Evolutionary conservation across 352 stramenopile genomes (phyloP).

Genomic region (Pelagophyceae sp.): DNA sequence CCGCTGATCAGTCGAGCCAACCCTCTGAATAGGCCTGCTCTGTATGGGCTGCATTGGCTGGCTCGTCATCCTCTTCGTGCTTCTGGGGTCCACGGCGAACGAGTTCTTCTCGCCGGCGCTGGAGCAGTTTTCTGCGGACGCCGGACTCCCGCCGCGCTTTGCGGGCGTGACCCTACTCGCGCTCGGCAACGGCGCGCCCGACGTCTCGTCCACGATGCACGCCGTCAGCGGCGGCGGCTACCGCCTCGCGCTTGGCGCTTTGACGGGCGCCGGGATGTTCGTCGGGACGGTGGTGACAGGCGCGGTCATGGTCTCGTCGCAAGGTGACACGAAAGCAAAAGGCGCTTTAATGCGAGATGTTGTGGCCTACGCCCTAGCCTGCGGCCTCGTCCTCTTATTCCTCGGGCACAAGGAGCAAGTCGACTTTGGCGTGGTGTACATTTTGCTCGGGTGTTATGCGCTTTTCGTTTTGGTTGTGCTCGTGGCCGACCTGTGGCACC

Average conservation of each 20-base stretch:
- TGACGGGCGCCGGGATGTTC: conserved; percentile 89
- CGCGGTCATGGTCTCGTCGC: conserved; percentile 59
- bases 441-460: conserved; percentile 51
- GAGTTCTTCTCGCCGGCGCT: conserved; percentile 93
- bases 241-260: conserved; percentile 73
- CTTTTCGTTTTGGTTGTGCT: conserved; percentile 59
- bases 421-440: conserved; percentile 18
- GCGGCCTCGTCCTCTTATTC: conserved; percentile 40
- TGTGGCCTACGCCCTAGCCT: conserved; percentile 38
- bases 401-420: conserved; percentile 30
- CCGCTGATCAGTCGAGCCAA: too few species aligned
- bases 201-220: conserved; percentile 72
- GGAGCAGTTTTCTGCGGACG: conserved; percentile 83
- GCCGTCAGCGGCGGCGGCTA: conserved; percentile 52
- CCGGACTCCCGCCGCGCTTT: conserved; percentile 57
- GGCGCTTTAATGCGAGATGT: conserved; percentile 55
- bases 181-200: conserved; percentile 92
- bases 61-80: conserved; percentile 50
- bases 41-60: conserved; percentile 6
- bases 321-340: conserved; percentile 47
- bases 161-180: conserved; percentile 92
- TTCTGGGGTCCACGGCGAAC: conserved; percentile 89
- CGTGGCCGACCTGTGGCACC: conserved; percentile 53
- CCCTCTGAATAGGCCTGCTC: neutral
- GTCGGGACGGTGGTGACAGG: conserved; percentile 83